phyloP scores from a whole-genome alignment of 306 rosid species.

The Rosa persica region DNA sequence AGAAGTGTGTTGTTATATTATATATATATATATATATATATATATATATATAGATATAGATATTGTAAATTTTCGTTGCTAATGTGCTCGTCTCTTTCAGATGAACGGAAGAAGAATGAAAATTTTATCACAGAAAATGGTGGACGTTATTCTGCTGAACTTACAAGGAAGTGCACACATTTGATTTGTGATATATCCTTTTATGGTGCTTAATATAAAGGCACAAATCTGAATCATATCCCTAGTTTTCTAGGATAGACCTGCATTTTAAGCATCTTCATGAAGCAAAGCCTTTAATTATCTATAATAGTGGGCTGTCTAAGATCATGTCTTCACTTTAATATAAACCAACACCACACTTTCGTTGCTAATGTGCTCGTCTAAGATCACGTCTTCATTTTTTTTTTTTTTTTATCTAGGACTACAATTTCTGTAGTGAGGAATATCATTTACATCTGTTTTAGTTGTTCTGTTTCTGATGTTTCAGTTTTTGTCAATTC shows the following conservation, averaged over 20 bases:
- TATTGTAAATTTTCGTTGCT: conserved; percentile 23
- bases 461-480: neutral
- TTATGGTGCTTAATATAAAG: conserved; percentile 24
- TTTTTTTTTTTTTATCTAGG: neutral
- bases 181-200: conserved; percentile 95
- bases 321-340: neutral
- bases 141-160: conserved; percentile 85
- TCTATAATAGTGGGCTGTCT: neutral
- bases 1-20: neutral
- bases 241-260: conserved; percentile 13
- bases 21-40: neutral
- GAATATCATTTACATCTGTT: neutral
- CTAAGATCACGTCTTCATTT: neutral
- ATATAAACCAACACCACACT: neutral
- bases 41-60: neutral
- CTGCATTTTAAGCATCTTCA: conserved; percentile 5
- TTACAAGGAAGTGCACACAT: conserved; percentile 85
- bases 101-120: conserved; percentile 74
- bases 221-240: conserved; percentile 20
- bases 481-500: neutral
- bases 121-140: conserved; percentile 68
- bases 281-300: neutral
- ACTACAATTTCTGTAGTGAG: neutral
- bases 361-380: no score
- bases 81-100: conserved; percentile 50